A percentile compares a stretch with the other conserved stretches of the same genome.
Evolutionary conservation across 805 yeast species (phyloP).

Genomic region (Dipodascus albidus): DNA sequence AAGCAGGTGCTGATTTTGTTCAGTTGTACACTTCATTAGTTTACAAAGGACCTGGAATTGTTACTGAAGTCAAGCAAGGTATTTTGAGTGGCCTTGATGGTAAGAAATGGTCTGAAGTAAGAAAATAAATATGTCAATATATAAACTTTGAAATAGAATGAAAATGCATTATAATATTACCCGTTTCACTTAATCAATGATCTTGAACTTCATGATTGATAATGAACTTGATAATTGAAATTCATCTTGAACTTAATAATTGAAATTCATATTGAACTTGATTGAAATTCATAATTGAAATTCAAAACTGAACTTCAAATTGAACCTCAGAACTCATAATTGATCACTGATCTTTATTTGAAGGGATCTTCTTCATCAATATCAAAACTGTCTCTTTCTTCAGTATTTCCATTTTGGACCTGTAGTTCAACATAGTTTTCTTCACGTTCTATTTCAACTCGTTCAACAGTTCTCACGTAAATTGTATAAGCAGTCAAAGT

Average conservation of each 20-base stretch:
- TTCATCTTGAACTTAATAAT: too few relatives aligned
- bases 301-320: not conserved
- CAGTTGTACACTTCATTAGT: conserved; percentile 86
- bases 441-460: conserved; percentile 20
- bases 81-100: conserved; percentile 58
- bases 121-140: not conserved
- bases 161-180: not conserved
- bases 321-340: not conserved
- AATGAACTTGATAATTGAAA: too few relatives aligned
- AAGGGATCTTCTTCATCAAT: conserved; percentile 9
- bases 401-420: conserved; percentile 13
- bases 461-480: conserved; percentile 39
- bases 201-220: too few relatives aligned
- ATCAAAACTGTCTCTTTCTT: conserved; percentile 20
- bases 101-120: conserved; percentile 72
- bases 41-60: conserved; percentile 84
- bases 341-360: not conserved
- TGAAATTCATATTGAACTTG: too few relatives aligned
- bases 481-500: conserved; percentile 53
- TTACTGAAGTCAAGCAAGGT: conserved; percentile 48
- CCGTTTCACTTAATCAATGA: too few relatives aligned
- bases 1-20: conserved; percentile 87
- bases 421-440: conserved; percentile 10
- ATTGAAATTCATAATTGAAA: too few relatives aligned
- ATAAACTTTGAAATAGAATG: not conserved